These are phyloP conservation scores for Kluyveromyces aestuarii DNA, from an alignment of 805 yeast genomes.

Conservation along the genomic window DNA sequence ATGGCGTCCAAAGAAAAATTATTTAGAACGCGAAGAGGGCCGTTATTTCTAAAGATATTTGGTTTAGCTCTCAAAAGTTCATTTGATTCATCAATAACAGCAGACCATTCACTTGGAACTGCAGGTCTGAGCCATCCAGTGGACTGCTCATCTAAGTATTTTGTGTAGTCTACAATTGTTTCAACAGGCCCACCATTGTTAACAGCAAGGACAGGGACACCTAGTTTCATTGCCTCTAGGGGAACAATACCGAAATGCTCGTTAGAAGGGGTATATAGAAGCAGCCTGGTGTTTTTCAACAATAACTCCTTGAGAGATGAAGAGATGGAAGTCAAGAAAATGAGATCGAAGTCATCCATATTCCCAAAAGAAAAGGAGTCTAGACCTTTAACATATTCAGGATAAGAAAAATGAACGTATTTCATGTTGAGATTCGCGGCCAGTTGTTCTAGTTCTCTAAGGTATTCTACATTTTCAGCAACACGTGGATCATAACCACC, in stretches of 20 bases:
- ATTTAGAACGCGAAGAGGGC: conserved; percentile 23
- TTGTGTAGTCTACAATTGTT: conserved; percentile 36
- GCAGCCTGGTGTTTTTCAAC: conserved; percentile 44
- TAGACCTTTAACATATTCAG: conserved; percentile 16
- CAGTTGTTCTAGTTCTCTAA: conserved; percentile 47
- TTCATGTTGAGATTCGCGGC: conserved; percentile 38
- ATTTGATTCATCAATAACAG: conserved; percentile 36
- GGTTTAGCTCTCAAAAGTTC: conserved; percentile 14
- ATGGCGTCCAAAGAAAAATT: conserved; percentile 32
- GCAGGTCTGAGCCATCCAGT: conserved; percentile 58
- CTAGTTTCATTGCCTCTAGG: conserved; percentile 81
- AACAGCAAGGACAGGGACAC: conserved; percentile 78
- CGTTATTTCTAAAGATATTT: conserved; percentile 20
- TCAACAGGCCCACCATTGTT: conserved; percentile 92
- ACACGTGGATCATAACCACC: conserved; percentile 88
- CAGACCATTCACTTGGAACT: conserved; percentile 45
- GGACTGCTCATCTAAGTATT: conserved; percentile 29
- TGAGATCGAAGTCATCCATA: conserved; percentile 34
- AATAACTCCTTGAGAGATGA: conserved; percentile 55
- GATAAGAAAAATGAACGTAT: conserved; percentile 34
- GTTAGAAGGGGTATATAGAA: conserved; percentile 80
- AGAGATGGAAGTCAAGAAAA: conserved; percentile 77
- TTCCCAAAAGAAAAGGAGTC: conserved; percentile 21
- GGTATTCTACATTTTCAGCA: conserved; percentile 63
- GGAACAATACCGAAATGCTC: conserved; percentile 99